Base-by-base conservation (phyloP, 768 basidiomycete genomes). In the Boletus vinaceobasis region DNA sequence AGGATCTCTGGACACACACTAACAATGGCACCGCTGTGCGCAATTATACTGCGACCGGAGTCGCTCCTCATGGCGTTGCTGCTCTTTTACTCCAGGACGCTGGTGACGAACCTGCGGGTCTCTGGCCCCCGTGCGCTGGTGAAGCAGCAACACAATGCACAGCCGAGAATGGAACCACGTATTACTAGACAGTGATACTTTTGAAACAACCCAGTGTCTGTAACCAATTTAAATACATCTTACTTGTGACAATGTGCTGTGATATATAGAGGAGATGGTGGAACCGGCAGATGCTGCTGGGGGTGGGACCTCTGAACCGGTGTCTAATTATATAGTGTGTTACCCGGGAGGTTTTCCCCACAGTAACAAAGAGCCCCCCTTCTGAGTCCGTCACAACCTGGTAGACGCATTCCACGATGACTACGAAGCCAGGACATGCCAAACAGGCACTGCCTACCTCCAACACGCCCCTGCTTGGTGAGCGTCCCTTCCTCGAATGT, bases 1-100 rank as follows among this genome's bases (percentile, higher is more conserved):
- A 88, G 84, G 87, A 89, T 62, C 73, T 88, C 10, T 89, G 87
- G 87, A 71, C 81, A 5, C 86, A 88, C 63, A 87, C 83, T 7
- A 70, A 79, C 63, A 87, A 87, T 56, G 85, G 84, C 4, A 87
- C 82, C 0, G 82, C 82, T 3, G 74, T 85, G 33, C 79, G 86
- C 7, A 80, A 74, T 62, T 79, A 85, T 61, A 71, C 68, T 2
- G 76, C 75, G 2, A 52, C 61, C 3, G 66, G 62, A n/a, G 79
- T 88, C 4, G 80, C 82, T 7, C 63, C 83, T 4, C 87, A 88
- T 58, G 84, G 86, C 3, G 85, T 87, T 36, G 79, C 79, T 21
- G 87, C 85, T 21, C 67, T 88, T 4, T 67, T 88, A 37, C 65
- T 88, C 56, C 78, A 76, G 47, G 87, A 89, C 58, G 82, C 79